Percentiles rank a stretch among this genome's conserved stretches.
Evolutionary conservation across 1,284 basidiomycete species (phyloP).

Genomic region (Puccinia coronata): DNA sequence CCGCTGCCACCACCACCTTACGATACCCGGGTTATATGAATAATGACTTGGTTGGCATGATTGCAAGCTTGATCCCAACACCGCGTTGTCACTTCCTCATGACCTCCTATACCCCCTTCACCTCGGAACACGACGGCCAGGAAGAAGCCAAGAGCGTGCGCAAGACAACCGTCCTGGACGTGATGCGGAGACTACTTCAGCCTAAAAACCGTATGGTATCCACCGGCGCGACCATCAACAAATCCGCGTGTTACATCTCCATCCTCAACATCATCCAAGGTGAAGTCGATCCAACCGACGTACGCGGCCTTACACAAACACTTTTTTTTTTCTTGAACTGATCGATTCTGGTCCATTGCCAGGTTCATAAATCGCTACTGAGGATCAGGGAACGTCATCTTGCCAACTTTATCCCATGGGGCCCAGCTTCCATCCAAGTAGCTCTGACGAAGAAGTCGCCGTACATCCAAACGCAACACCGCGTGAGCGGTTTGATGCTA

Average conservation of each 20-base stretch:
- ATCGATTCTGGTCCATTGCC: neutral
- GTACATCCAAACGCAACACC: slow-evolving; percentile 77
- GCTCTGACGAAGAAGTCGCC: slow-evolving; percentile 89
- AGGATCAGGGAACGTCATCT: slow-evolving; percentile 94
- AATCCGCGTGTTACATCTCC: slow-evolving; percentile 92
- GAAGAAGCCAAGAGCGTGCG: slow-evolving; percentile 79
- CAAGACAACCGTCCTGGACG: slow-evolving; percentile 92
- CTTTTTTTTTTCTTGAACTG: neutral
- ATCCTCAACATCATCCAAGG: slow-evolving; percentile 98
- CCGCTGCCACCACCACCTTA: slow-evolving; percentile 93
- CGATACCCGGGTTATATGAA: slow-evolving; percentile 99
- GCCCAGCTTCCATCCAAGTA: slow-evolving; percentile 96
- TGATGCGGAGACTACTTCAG: slow-evolving; percentile 95
- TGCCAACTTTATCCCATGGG: slow-evolving; percentile 99
- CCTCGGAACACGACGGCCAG: slow-evolving; percentile 68
- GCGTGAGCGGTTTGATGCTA: slow-evolving; percentile 96
- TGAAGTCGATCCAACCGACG: slow-evolving; percentile 96
- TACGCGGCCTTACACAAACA: slow-evolving; percentile 60
- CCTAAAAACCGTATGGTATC: slow-evolving; percentile 99
- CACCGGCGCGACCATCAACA: slow-evolving; percentile 73
- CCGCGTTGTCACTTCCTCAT: slow-evolving; percentile 99
- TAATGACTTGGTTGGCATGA: slow-evolving; percentile 96
- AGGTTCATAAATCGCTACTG: slow-evolving; percentile 95
- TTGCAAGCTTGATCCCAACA: slow-evolving; percentile 94
- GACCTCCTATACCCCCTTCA: slow-evolving; percentile 99